A percentile compares a stretch with the other conserved stretches of the same genome.
These are phyloP conservation scores for Aurantiochytrium sp. DNA, from an alignment of 108 stramenopile genomes.

Conservation along the genomic window DNA sequence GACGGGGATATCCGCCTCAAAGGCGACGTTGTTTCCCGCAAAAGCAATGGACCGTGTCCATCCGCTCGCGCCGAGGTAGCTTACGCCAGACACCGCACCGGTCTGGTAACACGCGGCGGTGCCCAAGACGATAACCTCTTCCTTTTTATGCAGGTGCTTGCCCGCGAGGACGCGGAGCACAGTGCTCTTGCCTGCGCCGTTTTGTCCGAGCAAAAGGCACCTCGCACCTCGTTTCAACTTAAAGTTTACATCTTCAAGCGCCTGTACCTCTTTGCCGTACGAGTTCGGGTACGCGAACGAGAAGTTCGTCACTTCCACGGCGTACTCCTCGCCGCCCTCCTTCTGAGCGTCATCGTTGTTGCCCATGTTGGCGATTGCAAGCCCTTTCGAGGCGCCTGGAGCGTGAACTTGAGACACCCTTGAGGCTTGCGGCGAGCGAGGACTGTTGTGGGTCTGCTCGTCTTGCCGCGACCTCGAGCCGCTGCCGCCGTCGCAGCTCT, in stretches of 20 bases:
- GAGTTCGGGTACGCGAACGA: conserved; percentile 6
- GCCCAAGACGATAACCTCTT: conserved; percentile 67
- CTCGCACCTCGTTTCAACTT: conserved; percentile 60
- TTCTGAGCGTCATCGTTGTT: neutral
- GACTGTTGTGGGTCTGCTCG: too few relatives aligned
- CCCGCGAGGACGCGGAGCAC: conserved; percentile 74
- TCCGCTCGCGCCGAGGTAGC: conserved; percentile 91
- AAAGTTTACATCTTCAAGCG: conserved; percentile 57
- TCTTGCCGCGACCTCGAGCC: too few relatives aligned
- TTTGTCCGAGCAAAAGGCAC: conserved; percentile 76
- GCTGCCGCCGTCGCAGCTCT: too few relatives aligned
- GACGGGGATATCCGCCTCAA: conserved; percentile 85
- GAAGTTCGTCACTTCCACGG: conserved; percentile 21
- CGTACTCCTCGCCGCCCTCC: neutral
- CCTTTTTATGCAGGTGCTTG: conserved; percentile 71
- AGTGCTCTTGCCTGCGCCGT: conserved; percentile 50
- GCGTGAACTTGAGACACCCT: too few relatives aligned
- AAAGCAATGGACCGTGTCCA: conserved; percentile 95
- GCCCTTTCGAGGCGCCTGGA: too few relatives aligned
- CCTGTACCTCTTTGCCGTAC: neutral
- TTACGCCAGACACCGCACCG: conserved; percentile 74
- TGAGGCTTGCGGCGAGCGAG: too few relatives aligned
- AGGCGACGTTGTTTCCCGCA: conserved; percentile 70
- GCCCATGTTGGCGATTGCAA: neutral
- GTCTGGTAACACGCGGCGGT: conserved; percentile 88